Evolutionary conservation across 2,329 filamentous ascomycete genomes (phyloP).

Genomic region (Fusarium brachygibbosum): DNA sequence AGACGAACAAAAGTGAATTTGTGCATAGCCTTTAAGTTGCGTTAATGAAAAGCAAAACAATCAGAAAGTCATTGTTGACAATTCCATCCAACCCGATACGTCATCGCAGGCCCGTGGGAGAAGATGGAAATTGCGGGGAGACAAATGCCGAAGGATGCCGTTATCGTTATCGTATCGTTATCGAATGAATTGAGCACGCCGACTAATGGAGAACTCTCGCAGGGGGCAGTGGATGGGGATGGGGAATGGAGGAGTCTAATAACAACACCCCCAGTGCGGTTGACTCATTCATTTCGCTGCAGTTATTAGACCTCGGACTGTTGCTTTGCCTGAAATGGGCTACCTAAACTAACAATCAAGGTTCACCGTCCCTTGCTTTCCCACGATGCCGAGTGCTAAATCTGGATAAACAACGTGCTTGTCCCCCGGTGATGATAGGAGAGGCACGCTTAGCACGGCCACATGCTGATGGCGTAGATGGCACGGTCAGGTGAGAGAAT

Average conservation of each 20-base stretch:
- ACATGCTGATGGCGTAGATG: conserved; percentile 47
- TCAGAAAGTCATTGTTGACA: conserved; percentile 1
- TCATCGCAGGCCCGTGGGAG: conserved; percentile 34
- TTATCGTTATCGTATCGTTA: conserved; percentile 27
- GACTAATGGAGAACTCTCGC: conserved; percentile 35
- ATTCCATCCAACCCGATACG: conserved; percentile 32
- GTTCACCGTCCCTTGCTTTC: conserved; percentile 41
- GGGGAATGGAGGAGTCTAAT: conserved; percentile 11
- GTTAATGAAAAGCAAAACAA: conserved; percentile 18
- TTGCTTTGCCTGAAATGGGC: conserved; percentile 2
- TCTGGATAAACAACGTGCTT: conserved; percentile 32
- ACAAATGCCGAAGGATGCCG: conserved; percentile 33
- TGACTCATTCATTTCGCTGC: conserved; percentile 3
- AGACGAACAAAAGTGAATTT: conserved; percentile 19
- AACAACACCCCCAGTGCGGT: conserved; percentile 24
- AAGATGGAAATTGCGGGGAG: conserved; percentile 29
- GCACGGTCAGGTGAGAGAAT: conserved; percentile 47
- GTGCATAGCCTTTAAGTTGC: conserved; percentile 32
- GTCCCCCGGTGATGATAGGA: conserved; percentile 38
- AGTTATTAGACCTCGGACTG: conserved; percentile 2
- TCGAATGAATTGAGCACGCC: conserved; percentile 45
- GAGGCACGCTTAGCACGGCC: conserved; percentile 34
- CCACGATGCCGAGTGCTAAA: conserved; percentile 36
- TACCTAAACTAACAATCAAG: conserved; percentile 17
- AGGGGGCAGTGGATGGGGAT: conserved; percentile 4